These are phyloP conservation scores for Xylaria telfairii DNA, from an alignment of 495 filamentous ascomycete genomes.

Conservation along the genomic window DNA sequence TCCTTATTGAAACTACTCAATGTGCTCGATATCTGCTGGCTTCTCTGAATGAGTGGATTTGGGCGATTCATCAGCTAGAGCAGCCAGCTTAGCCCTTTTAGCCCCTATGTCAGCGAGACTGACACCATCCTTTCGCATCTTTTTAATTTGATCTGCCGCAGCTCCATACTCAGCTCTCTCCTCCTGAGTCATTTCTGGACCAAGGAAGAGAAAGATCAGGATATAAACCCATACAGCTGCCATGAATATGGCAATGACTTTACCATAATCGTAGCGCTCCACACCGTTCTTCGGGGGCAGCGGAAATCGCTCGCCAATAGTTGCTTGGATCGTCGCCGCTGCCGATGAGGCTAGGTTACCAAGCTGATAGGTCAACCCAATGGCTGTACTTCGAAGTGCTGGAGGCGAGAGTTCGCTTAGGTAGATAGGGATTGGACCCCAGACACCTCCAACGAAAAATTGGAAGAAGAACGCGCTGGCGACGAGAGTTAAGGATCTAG, in stretches of 20 bases:
- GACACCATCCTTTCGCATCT: slow-evolving; percentile 25
- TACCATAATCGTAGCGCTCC: slow-evolving; percentile 76
- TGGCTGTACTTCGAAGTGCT: slow-evolving; percentile 75
- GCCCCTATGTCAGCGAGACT: slow-evolving; percentile 21
- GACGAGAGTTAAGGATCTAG: slow-evolving; percentile 61
- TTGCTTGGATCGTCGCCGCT: slow-evolving; percentile 78
- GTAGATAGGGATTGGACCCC: slow-evolving; percentile 81
- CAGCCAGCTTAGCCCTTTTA: slow-evolving; percentile 11
- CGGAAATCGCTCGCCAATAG: slow-evolving; percentile 78
- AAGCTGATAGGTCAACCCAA: slow-evolving; percentile 80
- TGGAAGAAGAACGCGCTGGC: slow-evolving; percentile 84
- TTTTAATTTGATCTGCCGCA: slow-evolving; percentile 17
- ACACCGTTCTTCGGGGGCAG: slow-evolving; percentile 58
- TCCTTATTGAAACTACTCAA: neutral
- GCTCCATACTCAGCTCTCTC: slow-evolving; percentile 19
- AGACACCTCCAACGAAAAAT: slow-evolving; percentile 84
- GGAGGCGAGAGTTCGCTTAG: slow-evolving; percentile 83
- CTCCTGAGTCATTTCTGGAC: slow-evolving; percentile 63
- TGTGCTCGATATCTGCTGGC: slow-evolving; percentile 8
- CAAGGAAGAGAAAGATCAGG: slow-evolving; percentile 72
- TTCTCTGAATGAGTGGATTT: slow-evolving; percentile 7
- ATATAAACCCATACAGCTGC: slow-evolving; percentile 80
- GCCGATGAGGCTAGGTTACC: slow-evolving; percentile 80
- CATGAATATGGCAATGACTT: slow-evolving; percentile 90
- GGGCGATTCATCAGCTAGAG: slow-evolving; percentile 9